These are phyloP conservation scores for Sclerotinia borealis DNA, from an alignment of 2,329 filamentous ascomycete species.

Conservation along the genomic window DNA sequence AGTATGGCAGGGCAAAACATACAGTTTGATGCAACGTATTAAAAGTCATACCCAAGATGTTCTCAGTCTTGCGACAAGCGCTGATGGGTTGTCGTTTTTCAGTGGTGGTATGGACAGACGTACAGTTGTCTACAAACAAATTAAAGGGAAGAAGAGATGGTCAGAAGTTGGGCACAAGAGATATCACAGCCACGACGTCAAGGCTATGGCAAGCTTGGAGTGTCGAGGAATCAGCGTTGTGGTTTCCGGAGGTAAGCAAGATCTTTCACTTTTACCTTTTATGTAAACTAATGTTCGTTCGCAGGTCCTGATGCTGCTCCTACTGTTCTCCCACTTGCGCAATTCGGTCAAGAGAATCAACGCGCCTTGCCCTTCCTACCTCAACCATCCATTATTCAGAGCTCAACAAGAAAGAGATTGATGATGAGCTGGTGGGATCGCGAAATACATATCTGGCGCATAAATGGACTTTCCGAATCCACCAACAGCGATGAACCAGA, in stretches of 20 bases:
- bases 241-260: constrained; percentile 73
- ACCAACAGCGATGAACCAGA: constrained; percentile 36
- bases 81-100: constrained; percentile 74
- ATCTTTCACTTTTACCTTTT: constrained; percentile 12
- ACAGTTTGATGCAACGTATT: constrained; percentile 79
- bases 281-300: constrained; percentile 30
- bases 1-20: constrained; percentile 91
- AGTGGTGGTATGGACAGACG: constrained; percentile 89
- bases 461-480: constrained; percentile 32
- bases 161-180: constrained; percentile 77
- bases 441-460: constrained; percentile 76
- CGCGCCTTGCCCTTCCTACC: constrained; percentile 78
- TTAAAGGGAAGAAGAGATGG: constrained; percentile 63
- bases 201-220: constrained; percentile 88
- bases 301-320: constrained; percentile 79
- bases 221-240: constrained; percentile 76
- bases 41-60: constrained; percentile 86
- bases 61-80: constrained; percentile 75
- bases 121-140: constrained; percentile 74
- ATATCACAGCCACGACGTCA: constrained; percentile 92
- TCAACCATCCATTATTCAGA: constrained; percentile 66
- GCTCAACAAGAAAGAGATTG: constrained; percentile 66
- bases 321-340: constrained; percentile 71
- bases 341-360: constrained; percentile 74
- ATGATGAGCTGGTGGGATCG: constrained; percentile 90